A percentile compares a stretch with the other conserved stretches of the same genome.
phyloP scores from a whole-genome alignment of 2,329 filamentous ascomycete species.

The Ceratocystis diversiconidia region DNA sequence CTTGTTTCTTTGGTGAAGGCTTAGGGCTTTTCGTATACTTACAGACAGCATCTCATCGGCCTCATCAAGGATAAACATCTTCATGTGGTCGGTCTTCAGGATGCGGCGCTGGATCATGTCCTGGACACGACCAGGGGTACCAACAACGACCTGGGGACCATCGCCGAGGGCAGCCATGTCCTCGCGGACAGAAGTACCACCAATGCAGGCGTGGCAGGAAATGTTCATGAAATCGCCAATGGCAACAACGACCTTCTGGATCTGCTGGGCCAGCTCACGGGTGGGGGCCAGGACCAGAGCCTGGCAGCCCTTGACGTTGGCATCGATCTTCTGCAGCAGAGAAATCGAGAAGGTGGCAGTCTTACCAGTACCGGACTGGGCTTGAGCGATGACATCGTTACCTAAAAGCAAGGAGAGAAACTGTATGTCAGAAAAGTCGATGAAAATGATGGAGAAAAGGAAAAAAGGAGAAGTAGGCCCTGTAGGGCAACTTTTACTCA shows the following conservation, averaged over 20 bases:
- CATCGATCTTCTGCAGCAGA: constrained; percentile 96
- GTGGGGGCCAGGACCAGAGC: constrained; percentile 95
- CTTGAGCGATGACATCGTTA: constrained; percentile 98
- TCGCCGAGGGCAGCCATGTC: constrained; percentile 97
- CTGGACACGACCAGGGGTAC: constrained; percentile 94
- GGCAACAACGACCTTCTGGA: constrained; percentile 97
- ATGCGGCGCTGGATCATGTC: constrained; percentile 99
- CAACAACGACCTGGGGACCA: constrained; percentile 91
- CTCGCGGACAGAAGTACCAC: constrained; percentile 92
- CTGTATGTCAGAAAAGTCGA: neutral
- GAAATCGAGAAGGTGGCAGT: constrained; percentile 99
- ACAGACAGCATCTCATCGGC: constrained; percentile 97
- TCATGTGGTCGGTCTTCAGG: constrained; percentile 94
- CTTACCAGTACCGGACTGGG: constrained; percentile 99
- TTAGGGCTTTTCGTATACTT: constrained; percentile 26
- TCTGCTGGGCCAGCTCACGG: constrained; percentile 96
- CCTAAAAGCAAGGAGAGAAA: constrained; percentile 33
- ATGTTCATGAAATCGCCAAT: constrained; percentile 99
- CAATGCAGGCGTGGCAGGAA: constrained; percentile 98
- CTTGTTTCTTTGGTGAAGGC: constrained; percentile 18
- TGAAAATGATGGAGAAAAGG: neutral
- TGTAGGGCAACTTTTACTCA: constrained; percentile 32
- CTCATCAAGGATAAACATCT: constrained; percentile 99
- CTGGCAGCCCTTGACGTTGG: constrained; percentile 89
- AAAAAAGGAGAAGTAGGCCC: neutral